Conservation (phyloP, 768 basidiomycete species). For the Suillus occidentalis region DNA sequence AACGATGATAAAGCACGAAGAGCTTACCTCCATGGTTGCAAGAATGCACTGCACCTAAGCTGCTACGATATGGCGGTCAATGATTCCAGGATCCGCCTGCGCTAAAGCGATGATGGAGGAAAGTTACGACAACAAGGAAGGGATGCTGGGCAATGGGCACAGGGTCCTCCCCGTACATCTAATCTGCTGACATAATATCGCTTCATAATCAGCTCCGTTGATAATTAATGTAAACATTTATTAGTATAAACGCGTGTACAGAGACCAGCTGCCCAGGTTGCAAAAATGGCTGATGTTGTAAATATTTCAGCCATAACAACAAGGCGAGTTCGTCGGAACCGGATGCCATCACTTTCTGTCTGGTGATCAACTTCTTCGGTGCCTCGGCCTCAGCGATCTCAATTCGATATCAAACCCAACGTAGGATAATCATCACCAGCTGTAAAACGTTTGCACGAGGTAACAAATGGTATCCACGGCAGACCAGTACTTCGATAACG, state of each 20-base stretch:
- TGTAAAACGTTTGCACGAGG: not conserved
- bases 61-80: slow-evolving; percentile 11
- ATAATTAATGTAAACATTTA: not conserved
- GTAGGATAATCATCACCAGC: not conserved
- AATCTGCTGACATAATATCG: slow-evolving; percentile 35
- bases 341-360: not conserved
- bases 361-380: slow-evolving; percentile 2
- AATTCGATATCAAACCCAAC: not conserved
- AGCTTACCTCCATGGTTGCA: slow-evolving; percentile 40
- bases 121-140: slow-evolving; percentile 15
- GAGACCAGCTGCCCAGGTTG: not conserved
- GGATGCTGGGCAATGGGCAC: slow-evolving; percentile 31
- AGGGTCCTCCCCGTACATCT: slow-evolving; percentile 30
- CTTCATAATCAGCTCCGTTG: slow-evolving; percentile 16
- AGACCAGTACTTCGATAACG: not conserved
- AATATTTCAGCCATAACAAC: not conserved
- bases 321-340: not conserved
- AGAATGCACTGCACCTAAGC: slow-evolving; percentile 1
- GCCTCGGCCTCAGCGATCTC: not conserved
- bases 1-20: slow-evolving; percentile 7
- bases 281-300: not conserved
- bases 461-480: not conserved
- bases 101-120: slow-evolving; percentile 12
- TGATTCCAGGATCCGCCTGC: slow-evolving; percentile 11
- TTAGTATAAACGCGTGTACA: not conserved